A percentile compares a stretch with the other conserved stretches of the same genome.
Conservation (phyloP, 2,329 filamentous ascomycete genomes). For the Cladosporium cucumerinum region DNA sequence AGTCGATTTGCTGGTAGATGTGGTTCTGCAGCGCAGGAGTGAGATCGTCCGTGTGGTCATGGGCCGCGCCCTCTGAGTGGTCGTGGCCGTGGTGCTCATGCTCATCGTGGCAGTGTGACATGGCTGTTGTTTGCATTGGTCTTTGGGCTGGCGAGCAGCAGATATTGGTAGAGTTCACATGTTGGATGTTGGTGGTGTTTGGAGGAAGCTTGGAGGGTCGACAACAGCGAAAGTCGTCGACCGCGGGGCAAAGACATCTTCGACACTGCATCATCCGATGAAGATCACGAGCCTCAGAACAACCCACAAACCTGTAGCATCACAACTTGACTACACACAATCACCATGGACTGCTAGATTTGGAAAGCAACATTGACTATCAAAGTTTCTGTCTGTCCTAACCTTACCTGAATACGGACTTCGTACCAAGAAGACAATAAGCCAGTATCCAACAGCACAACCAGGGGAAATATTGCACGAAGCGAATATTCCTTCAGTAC, state of each 20-base stretch:
- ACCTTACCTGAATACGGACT: background rate
- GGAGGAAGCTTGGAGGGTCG: background rate
- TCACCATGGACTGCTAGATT: too few species aligned
- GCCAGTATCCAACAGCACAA: background rate
- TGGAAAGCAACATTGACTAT: background rate
- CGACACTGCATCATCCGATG: background rate
- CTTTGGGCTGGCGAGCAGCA: constrained; percentile 14
- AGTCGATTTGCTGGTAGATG: constrained; percentile 88
- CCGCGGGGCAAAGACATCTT: background rate
- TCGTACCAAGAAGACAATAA: background rate
- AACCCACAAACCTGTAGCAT: too few species aligned
- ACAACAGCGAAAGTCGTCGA: background rate
- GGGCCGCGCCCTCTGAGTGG: constrained; percentile 57
- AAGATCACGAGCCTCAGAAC: too few species aligned
- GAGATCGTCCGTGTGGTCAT: constrained; percentile 90
- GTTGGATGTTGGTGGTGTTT: background rate
- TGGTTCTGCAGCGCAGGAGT: constrained; percentile 86
- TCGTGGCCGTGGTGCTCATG: constrained; percentile 42
- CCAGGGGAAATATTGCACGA: too few species aligned
- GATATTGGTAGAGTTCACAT: constrained; percentile 8
- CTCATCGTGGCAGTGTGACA: constrained; percentile 50
- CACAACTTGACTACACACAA: too few species aligned
- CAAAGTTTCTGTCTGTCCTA: background rate
- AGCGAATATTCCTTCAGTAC: too few species aligned
- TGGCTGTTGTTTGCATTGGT: constrained; percentile 20